Evolutionary conservation across 1,139 yeast genomes (phyloP).

Genomic region (Yamadazyma oceani): DNA sequence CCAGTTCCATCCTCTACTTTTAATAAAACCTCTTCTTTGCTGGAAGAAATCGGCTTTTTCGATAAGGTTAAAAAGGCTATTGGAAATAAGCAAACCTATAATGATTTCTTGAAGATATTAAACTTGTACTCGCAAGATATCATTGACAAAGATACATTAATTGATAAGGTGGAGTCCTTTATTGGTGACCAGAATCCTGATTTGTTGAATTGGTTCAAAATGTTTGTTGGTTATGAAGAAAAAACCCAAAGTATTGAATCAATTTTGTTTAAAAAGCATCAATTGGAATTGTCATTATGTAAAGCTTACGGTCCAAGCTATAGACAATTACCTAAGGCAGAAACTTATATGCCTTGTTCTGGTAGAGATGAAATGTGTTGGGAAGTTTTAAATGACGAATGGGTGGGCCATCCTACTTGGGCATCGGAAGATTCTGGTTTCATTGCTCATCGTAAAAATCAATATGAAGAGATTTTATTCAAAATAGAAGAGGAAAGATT

Average conservation of each 20-base stretch:
- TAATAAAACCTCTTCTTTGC: constrained; percentile 55
- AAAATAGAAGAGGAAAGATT: constrained; percentile 97
- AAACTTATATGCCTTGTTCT: constrained; percentile 95
- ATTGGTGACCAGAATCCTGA: constrained; percentile 77
- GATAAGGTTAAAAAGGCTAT: constrained; percentile 89
- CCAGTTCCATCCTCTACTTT: constrained; percentile 69
- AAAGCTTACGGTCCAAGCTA: constrained; percentile 92
- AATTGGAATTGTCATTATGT: constrained; percentile 82
- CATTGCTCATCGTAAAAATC: constrained; percentile 96
- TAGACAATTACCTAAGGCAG: constrained; percentile 89
- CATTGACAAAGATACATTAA: constrained; percentile 77
- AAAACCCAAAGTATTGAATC: constrained; percentile 80
- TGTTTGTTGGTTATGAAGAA: constrained; percentile 84
- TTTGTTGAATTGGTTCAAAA: constrained; percentile 85
- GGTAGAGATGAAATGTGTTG: constrained; percentile 99
- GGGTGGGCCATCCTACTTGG: constrained; percentile 99
- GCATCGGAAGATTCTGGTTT: constrained; percentile 98
- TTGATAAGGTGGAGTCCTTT: constrained; percentile 82
- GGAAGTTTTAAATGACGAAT: constrained; percentile 97
- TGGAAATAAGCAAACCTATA: constrained; percentile 86
- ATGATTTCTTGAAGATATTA: constrained; percentile 84
- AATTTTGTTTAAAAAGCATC: constrained; percentile 85
- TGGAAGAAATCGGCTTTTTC: constrained; percentile 86
- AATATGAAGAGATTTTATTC: constrained; percentile 92
- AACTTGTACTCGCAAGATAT: constrained; percentile 88